Evolutionary conservation across 1,284 basidiomycete genomes (phyloP), one percentile per base, ranked within the genome.

Genomic region (Stereum hirsutum): DNA sequence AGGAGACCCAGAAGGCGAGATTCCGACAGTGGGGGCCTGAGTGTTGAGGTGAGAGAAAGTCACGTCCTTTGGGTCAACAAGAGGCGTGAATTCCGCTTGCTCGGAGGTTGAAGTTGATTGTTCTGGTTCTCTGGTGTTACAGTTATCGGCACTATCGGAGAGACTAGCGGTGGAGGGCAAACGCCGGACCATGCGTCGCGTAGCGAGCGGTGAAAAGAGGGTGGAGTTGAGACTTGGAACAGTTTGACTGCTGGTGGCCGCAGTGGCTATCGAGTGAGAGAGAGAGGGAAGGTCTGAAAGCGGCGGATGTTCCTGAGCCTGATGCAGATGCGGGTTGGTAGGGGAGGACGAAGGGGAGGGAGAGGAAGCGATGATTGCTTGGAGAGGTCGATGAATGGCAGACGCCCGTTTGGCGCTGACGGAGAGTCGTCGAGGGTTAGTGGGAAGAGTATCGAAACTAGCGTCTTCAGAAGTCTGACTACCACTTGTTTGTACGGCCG

Each of bases 271-370:
- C 10, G 50, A 51, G 33, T 39, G 41, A 11, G 50, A 41, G 6
- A 51, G 46, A 4, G 50, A 51, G 17, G 50, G 50, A n/a, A 51
- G 41, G 30, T 51, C 50, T 21, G 46, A 45, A 25, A 45, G 17
- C 10, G 49, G 49, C n/a, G n/a, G n/a, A n/a, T n/a, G n/a, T n/a
- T n/a, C n/a, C n/a, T n/a, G n/a, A n/a, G n/a, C n/a, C n/a, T n/a
- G n/a, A n/a, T n/a, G n/a, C n/a, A n/a, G n/a, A n/a, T n/a, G n/a
- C n/a, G 5, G 42, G 38, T 5, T 54, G 49, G 17, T 54, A 41
- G 43, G 54, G 21, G 26, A 11, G 25, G 17, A 8, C 39, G 39
- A 26, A 40, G 21, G 27, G 24, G 39, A 40, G 19, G 39, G 39
- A 19, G 27, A 11, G 23, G 39, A 30, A 14, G 25, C 24, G 14